Conservation (phyloP, 2,329 filamentous ascomycete species). For the Cercospora zeae-maydis region DNA sequence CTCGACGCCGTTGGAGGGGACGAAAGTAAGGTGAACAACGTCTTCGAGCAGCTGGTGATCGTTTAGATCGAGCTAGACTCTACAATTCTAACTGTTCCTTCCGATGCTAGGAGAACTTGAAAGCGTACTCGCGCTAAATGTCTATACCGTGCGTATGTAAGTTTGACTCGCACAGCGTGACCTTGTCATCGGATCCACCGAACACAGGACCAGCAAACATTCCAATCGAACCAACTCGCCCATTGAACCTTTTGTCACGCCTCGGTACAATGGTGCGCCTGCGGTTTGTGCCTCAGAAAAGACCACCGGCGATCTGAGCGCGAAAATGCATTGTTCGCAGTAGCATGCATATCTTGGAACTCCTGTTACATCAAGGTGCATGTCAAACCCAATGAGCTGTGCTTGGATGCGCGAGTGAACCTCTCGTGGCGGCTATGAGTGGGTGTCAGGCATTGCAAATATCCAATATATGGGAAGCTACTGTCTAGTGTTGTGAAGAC, state of each 20-base stretch:
- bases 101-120: background rate
- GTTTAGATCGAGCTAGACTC: background rate
- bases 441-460: too few species aligned
- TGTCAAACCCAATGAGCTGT: background rate
- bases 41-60: background rate
- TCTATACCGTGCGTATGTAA: background rate
- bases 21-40: background rate
- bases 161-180: background rate
- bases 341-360: background rate
- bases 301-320: background rate
- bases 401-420: background rate
- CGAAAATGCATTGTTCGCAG: background rate
- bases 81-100: too few species aligned
- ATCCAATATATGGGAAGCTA: too few species aligned
- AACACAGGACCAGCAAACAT: background rate
- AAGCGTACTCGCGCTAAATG: background rate
- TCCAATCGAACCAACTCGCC: too few species aligned
- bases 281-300: background rate
- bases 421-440: too few species aligned
- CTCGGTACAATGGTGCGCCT: background rate
- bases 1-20: background rate
- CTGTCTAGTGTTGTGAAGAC: too few species aligned
- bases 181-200: too few species aligned
- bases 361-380: background rate
- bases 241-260: background rate